phyloP scores from a whole-genome alignment of 768 basidiomycete species.

The Hydnum rufescens region DNA sequence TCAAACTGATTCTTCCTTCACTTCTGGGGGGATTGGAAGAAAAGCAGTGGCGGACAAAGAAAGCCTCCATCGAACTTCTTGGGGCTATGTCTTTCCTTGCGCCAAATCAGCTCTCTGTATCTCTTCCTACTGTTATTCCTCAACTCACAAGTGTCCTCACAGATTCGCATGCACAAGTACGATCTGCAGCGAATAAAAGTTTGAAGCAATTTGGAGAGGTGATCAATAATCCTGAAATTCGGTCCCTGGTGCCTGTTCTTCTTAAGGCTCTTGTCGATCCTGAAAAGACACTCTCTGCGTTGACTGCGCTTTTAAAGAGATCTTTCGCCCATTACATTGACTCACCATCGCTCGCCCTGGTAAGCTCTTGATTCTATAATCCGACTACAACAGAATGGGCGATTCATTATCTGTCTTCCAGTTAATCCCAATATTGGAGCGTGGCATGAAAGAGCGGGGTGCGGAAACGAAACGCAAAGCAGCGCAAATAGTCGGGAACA shows the following conservation, averaged over 20 bases:
- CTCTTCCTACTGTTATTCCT: constrained; percentile 90
- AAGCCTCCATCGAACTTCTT: constrained; percentile 84
- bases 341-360: constrained; percentile 83
- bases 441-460: constrained; percentile 77
- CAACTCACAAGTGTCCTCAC: constrained; percentile 87
- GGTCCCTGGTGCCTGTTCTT: constrained; percentile 68
- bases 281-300: constrained; percentile 65
- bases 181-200: constrained; percentile 79
- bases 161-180: constrained; percentile 94
- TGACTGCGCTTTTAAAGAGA: constrained; percentile 74
- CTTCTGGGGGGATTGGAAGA: constrained; percentile 83
- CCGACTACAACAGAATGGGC: not conserved
- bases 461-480: constrained; percentile 92
- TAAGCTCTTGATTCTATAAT: constrained; percentile 21
- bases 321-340: constrained; percentile 98
- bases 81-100: constrained; percentile 99
- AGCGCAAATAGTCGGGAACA: constrained; percentile 93
- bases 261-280: constrained; percentile 95
- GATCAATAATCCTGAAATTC: constrained; percentile 93
- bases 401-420: constrained; percentile 16
- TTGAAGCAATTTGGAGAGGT: constrained; percentile 97
- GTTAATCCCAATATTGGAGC: constrained; percentile 89
- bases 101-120: constrained; percentile 81
- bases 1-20: constrained; percentile 85
- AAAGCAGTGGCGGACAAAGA: constrained; percentile 69